Evolutionary conservation across 1,139 yeast genomes (phyloP).

Genomic region (Blastobotrys indianensis): DNA sequence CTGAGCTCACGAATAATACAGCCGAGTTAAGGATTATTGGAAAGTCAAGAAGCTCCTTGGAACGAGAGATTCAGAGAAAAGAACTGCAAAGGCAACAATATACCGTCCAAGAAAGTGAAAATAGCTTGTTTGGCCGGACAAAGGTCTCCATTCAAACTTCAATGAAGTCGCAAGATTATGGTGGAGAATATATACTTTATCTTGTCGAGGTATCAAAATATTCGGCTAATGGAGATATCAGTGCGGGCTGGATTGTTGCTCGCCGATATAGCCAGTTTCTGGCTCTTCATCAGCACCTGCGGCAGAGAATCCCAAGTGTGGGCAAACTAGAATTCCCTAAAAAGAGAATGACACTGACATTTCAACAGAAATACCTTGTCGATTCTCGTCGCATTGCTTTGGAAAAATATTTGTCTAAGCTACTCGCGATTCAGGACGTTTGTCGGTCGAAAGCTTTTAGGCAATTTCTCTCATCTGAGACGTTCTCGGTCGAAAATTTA

Average conservation of each 20-base stretch:
- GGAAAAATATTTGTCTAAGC: slow-evolving; percentile 53
- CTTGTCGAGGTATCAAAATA: slow-evolving; percentile 68
- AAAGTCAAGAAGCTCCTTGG: slow-evolving; percentile 60
- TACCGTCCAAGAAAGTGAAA: slow-evolving; percentile 76
- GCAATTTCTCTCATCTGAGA: slow-evolving; percentile 69
- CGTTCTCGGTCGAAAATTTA: slow-evolving; percentile 37
- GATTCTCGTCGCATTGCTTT: slow-evolving; percentile 59
- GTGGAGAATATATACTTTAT: slow-evolving; percentile 62
- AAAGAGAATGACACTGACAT: slow-evolving; percentile 59
- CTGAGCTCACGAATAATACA: slow-evolving; percentile 72
- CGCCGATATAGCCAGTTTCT: slow-evolving; percentile 81
- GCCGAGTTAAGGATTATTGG: slow-evolving; percentile 61
- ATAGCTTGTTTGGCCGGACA: slow-evolving; percentile 69
- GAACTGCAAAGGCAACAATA: slow-evolving; percentile 76
- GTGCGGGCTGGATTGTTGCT: slow-evolving; percentile 87
- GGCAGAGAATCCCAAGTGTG: slow-evolving; percentile 48
- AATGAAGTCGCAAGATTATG: slow-evolving; percentile 45
- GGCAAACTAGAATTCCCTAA: slow-evolving; percentile 54
- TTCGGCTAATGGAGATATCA: slow-evolving; percentile 41
- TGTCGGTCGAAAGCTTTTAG: slow-evolving; percentile 71
- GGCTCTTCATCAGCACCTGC: slow-evolving; percentile 61
- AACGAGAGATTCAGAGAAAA: slow-evolving; percentile 62
- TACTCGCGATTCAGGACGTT: slow-evolving; percentile 58
- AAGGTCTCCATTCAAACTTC: slow-evolving; percentile 60
- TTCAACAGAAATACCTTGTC: slow-evolving; percentile 51